phyloP scores from a whole-genome alignment of 805 yeast species.

The Komagataella kurtzmanii region DNA sequence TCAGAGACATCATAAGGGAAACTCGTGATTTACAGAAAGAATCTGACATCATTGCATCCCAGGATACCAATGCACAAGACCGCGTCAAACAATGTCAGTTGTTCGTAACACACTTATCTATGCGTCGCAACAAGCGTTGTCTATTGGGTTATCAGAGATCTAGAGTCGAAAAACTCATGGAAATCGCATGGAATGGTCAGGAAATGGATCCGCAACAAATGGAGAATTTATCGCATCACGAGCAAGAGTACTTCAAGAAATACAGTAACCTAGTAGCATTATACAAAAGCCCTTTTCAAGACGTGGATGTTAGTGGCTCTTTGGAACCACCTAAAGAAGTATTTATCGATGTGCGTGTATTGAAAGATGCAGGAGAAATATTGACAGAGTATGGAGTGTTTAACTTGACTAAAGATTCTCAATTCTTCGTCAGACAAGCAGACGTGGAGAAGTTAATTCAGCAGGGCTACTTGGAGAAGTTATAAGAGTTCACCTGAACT shows the following conservation, averaged over 20 bases:
- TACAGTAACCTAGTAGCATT: constrained; percentile 63
- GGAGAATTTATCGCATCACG: constrained; percentile 57
- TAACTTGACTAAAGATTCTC: constrained; percentile 85
- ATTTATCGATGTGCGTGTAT: constrained; percentile 85
- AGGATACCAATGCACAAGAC: constrained; percentile 16
- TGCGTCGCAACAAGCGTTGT: constrained; percentile 85
- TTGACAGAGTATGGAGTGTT: constrained; percentile 96
- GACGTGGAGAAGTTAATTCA: constrained; percentile 91
- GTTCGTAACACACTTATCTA: constrained; percentile 59
- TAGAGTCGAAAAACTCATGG: constrained; percentile 55
- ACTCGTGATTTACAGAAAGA: constrained; percentile 47
- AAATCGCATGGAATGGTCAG: constrained; percentile 57
- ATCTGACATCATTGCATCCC: constrained; percentile 29
- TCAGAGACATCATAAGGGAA: constrained; percentile 61
- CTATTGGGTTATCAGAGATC: constrained; percentile 69
- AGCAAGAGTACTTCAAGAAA: constrained; percentile 61
- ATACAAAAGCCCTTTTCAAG: constrained; percentile 68
- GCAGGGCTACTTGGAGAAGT: constrained; percentile 80
- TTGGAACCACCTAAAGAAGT: constrained; percentile 84
- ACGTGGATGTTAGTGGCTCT: constrained; percentile 80
- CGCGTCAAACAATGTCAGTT: constrained; percentile 47
- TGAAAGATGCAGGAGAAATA: constrained; percentile 92
- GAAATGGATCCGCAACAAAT: constrained; percentile 28
- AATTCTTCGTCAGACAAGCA: constrained; percentile 84
- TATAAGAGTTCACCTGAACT: background rate